Evolutionary conservation across 129 eudicot species (phyloP), one percentile per base, ranked within the genome.

Genomic region (Centella asiatica): DNA sequence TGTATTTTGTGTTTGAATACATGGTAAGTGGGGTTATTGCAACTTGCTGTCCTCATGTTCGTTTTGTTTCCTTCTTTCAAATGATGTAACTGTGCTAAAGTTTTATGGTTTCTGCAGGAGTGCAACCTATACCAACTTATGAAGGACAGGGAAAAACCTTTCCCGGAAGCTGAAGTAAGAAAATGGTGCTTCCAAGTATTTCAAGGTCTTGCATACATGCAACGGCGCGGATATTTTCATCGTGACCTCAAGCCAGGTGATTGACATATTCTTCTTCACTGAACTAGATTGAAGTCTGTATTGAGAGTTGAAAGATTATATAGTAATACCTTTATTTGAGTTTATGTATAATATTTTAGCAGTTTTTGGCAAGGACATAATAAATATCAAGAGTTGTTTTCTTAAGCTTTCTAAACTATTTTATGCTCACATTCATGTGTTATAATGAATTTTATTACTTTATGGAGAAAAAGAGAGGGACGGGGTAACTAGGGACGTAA

Each of bases 241-340:
- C 93, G 99, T 33, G 99, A 93, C 70, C 99, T 93, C 42, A 93
- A 93, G 79, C 99, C 99, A 80, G 99, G 96, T 88, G 70, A 79
- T n/a, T n/a, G n/a, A n/a, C n/a, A 56, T 44, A 22, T 64, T 25
- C 25, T 26, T 13, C 13, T 4, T 40, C 9, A 52, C 33, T 71
- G 54, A 44, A 37, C 40, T 44, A 40, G 34, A 67, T 18, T 69
- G 27, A 11, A 17, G 46, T 28, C 20, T 31, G 39, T 52, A 11
- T 10, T 26, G 58, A 34, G 4, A 3, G 39, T 34, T 52, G 34
- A 27, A 8, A 44, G 37, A 44, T 45, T 44, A 19, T 23, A 33
- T n/a, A 27, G 19, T 5, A 20, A n/a, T 57, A n/a, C 26, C 44
- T 17, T 55, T 28, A n/a, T 23, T 17, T 18, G 32, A n/a, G 18